phyloP scores from a whole-genome alignment of 2,329 filamentous ascomycete genomes.

The Xylariales sp. region DNA sequence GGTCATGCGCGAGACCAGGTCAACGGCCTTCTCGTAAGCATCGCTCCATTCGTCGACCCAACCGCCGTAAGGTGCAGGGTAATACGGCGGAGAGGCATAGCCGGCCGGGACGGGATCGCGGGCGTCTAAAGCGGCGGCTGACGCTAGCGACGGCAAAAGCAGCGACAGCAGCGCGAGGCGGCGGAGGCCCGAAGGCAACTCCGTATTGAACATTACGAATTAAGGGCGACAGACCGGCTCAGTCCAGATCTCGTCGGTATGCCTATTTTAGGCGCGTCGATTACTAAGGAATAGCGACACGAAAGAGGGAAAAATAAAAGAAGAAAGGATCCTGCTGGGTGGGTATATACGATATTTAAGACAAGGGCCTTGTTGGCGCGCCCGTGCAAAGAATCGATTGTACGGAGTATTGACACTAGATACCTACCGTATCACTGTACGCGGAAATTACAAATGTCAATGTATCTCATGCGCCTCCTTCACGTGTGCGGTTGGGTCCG shows the following conservation, averaged over 20 bases:
- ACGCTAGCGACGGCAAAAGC: conserved; percentile 37
- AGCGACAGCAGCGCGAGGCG: conserved; percentile 42
- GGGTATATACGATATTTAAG: conserved; percentile 12
- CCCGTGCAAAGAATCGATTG: not conserved
- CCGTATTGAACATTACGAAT: conserved; percentile 46
- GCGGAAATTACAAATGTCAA: conserved; percentile 25
- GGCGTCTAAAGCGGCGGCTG: conserved; percentile 27
- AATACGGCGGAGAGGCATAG: conserved; percentile 70
- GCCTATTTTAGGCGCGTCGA: conserved; percentile 15
- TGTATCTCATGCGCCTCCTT: conserved; percentile 22
- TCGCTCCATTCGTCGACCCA: conserved; percentile 76
- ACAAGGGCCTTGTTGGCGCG: conserved; percentile 5
- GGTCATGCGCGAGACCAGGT: conserved; percentile 79
- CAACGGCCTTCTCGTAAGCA: conserved; percentile 76
- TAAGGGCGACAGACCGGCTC: conserved; percentile 15
- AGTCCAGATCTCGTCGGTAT: conserved; percentile 3
- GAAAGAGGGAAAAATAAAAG: not conserved
- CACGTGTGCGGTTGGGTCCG: conserved; percentile 21
- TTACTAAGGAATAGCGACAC: conserved; percentile 5
- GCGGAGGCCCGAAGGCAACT: conserved; percentile 43
- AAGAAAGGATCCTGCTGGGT: not conserved
- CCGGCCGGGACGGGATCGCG: conserved; percentile 49
- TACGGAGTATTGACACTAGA: not conserved
- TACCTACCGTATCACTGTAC: not conserved
- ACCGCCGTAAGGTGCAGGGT: conserved; percentile 78